These are phyloP conservation scores for Triangularia verruculosa DNA, from an alignment of 2,329 filamentous ascomycete genomes.

Conservation along the genomic window DNA sequence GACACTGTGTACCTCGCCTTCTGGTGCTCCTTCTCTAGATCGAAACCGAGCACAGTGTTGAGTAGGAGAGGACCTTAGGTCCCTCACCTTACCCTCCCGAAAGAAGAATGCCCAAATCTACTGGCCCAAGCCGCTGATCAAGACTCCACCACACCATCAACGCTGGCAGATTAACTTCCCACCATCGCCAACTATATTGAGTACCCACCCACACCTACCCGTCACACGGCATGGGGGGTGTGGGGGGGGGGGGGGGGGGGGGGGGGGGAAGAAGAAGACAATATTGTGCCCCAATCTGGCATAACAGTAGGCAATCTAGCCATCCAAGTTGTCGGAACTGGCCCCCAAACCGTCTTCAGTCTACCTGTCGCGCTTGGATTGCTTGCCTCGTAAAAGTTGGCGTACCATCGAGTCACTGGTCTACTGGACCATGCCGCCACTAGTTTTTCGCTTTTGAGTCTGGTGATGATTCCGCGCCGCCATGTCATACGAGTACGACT, in stretches of 20 bases:
- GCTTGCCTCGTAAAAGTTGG: no score
- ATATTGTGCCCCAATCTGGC: conserved; percentile 1
- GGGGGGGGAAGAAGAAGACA: background rate
- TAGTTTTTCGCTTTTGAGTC: background rate
- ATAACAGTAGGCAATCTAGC: background rate
- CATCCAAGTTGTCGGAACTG: background rate
- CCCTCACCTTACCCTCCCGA: background rate
- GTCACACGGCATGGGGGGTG: background rate
- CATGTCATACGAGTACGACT: background rate
- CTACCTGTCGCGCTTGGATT: background rate
- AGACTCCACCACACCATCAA: background rate
- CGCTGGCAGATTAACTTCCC: background rate
- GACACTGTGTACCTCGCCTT: background rate
- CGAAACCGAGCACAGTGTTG: background rate
- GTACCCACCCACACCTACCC: background rate
- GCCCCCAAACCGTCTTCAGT: background rate
- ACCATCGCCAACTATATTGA: no score
- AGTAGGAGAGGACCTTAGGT: background rate
- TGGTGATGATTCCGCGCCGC: background rate
- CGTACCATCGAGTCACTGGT: background rate
- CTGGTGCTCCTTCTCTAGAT: background rate
- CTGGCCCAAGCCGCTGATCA: background rate
- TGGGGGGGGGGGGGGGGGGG: background rate
- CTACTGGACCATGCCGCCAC: background rate
- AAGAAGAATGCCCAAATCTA: background rate